phyloP scores from a whole-genome alignment of 140 eudicot species.

The Erigeron philadelphicus region DNA sequence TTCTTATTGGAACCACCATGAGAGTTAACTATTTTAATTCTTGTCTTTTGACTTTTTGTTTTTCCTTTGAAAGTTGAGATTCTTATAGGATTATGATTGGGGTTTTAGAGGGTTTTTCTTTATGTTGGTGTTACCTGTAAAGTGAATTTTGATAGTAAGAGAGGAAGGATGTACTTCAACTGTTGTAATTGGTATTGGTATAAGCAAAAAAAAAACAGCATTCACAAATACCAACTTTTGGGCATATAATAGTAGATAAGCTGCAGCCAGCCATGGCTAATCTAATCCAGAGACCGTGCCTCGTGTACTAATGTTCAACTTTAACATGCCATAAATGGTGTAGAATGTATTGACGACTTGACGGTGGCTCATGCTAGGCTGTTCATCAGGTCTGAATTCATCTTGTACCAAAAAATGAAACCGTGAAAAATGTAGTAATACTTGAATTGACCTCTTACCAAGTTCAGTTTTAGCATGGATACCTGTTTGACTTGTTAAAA shows the following conservation, averaged over 20 bases:
- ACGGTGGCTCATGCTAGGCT: neutral
- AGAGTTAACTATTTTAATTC: constrained; percentile 36
- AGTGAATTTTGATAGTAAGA: constrained; percentile 69
- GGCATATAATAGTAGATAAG: neutral
- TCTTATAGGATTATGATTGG: neutral
- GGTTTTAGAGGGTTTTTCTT: constrained; percentile 35
- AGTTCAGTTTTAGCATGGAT: too few relatives aligned
- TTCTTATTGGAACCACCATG: constrained; percentile 25
- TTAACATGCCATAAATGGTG: neutral
- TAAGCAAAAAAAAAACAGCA: constrained; percentile 28
- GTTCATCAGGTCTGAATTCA: neutral
- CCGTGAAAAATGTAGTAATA: too few relatives aligned
- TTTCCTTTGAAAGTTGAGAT: neutral
- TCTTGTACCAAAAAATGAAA: neutral
- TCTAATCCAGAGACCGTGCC: neutral
- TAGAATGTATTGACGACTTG: neutral
- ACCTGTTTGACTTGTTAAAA: too few relatives aligned
- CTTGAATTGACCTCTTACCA: too few relatives aligned
- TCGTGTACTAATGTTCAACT: neutral
- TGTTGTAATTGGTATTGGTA: constrained; percentile 37
- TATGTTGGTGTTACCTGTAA: constrained; percentile 43
- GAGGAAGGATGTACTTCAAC: constrained; percentile 33
- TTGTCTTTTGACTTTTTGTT: constrained; percentile 22
- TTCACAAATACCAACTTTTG: neutral
- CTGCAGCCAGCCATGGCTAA: neutral